phyloP scores from a whole-genome alignment of 139 green algal species.

The Volvox reticuliferus region DNA sequence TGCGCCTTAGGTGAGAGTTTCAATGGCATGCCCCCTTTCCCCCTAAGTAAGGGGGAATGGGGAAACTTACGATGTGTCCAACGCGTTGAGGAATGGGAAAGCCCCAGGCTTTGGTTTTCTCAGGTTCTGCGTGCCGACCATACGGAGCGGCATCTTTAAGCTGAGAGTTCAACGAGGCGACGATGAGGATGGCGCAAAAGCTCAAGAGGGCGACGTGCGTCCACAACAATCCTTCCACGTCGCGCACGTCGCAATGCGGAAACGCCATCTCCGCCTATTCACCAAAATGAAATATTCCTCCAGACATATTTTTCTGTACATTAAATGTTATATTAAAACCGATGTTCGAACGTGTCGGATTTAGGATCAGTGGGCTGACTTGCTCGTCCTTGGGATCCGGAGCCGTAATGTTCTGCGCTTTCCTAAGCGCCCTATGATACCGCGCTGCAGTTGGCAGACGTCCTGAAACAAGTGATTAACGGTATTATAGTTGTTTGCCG shows the following conservation, averaged over 20 bases:
- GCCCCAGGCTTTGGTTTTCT: slow-evolving; percentile 21
- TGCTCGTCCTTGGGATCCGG: no score
- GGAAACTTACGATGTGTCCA: not conserved
- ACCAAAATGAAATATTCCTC: no score
- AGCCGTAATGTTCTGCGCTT: no score
- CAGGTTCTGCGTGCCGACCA: not conserved
- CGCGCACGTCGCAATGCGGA: slow-evolving; percentile 20
- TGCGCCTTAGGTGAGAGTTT: not conserved
- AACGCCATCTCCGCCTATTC: not conserved
- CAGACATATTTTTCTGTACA: no score
- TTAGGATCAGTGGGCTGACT: no score
- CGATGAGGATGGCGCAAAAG: not conserved
- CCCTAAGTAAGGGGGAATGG: no score
- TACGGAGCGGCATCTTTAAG: slow-evolving; percentile 38
- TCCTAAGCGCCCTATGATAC: no score
- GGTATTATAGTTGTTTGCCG: no score
- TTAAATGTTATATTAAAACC: no score
- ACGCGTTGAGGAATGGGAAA: slow-evolving; percentile 11
- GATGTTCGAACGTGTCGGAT: no score
- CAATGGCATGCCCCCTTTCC: not conserved
- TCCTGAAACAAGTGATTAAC: no score
- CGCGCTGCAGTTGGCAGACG: no score
- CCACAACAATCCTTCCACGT: slow-evolving; percentile 15
- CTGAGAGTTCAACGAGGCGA: slow-evolving; percentile 18
- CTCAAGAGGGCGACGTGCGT: slow-evolving; percentile 1